Evolutionary conservation across 257 asterid genomes (phyloP).

Genomic region (Jacaranda mimosifolia): DNA sequence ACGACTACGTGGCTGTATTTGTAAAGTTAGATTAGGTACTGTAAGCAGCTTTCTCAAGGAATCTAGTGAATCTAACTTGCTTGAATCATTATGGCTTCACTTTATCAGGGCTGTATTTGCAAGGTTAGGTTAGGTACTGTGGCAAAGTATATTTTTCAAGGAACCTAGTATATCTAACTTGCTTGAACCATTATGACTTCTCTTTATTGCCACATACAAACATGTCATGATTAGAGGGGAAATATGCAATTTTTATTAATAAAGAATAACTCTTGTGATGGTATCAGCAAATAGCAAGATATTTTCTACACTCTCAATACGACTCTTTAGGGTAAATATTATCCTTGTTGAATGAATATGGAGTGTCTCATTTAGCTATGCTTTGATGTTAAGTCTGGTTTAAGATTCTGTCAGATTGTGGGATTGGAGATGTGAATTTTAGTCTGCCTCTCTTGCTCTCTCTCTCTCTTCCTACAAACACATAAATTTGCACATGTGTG

Average conservation of each 20-base stretch:
- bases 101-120: neutral
- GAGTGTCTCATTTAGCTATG: neutral
- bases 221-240: neutral
- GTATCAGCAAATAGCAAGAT: neutral
- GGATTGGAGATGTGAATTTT: neutral
- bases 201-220: neutral
- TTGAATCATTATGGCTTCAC: neutral
- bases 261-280: neutral
- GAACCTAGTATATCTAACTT: neutral
- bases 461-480: neutral
- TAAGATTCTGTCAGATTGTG: neutral
- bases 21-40: neutral
- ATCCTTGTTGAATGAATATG: neutral
- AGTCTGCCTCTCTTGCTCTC: neutral
- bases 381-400: slow-evolving; percentile 9
- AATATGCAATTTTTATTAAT: neutral
- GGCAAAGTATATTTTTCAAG: slow-evolving; percentile 8
- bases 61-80: neutral
- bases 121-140: neutral
- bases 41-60: slow-evolving; percentile 18
- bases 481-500: neutral
- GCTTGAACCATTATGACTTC: neutral
- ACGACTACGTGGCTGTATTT: neutral
- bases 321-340: neutral
- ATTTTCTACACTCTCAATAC: neutral